A percentile compares a stretch with the other conserved stretches of the same genome.
Evolutionary conservation across 108 stramenopile genomes (phyloP).

Genomic region (Conticribra guillardii): DNA sequence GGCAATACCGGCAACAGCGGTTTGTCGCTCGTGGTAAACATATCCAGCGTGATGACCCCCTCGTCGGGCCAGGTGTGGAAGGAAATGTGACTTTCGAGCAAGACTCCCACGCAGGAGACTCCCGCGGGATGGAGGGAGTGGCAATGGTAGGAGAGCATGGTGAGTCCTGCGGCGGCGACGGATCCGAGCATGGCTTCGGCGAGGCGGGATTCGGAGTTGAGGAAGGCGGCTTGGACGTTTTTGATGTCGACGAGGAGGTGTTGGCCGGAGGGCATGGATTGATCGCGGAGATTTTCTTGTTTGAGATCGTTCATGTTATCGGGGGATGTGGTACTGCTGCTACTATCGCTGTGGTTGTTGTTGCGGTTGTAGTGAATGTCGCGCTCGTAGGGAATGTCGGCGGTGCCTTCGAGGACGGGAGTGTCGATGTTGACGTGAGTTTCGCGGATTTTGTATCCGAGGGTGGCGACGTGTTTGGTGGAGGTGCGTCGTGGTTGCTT

Average conservation of each 20-base stretch:
- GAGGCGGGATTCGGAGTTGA: slow-evolving; percentile 70
- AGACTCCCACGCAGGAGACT: slow-evolving; percentile 83
- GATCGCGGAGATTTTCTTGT: slow-evolving; percentile 19
- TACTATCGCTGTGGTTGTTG: not conserved
- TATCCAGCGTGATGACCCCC: slow-evolving; percentile 85
- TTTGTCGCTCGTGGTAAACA: slow-evolving; percentile 78
- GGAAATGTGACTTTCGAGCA: slow-evolving; percentile 82
- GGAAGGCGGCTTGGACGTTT: slow-evolving; percentile 74
- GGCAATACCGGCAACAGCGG: slow-evolving; percentile 71
- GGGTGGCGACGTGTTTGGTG: slow-evolving; percentile 44
- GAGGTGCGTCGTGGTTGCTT: slow-evolving; percentile 34
- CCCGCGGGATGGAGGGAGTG: slow-evolving; percentile 83
- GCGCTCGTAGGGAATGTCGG: slow-evolving; percentile 16
- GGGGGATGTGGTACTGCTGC: not conserved
- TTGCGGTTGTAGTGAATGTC: slow-evolving; percentile 21
- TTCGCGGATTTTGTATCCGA: slow-evolving; percentile 48
- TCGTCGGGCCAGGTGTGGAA: slow-evolving; percentile 93
- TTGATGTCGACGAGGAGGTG: slow-evolving; percentile 85
- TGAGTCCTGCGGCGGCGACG: slow-evolving; percentile 63
- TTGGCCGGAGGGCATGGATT: slow-evolving; percentile 67
- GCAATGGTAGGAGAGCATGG: slow-evolving; percentile 88
- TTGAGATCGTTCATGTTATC: slow-evolving; percentile 5
- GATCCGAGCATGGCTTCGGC: slow-evolving; percentile 75
- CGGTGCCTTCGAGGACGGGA: slow-evolving; percentile 45
- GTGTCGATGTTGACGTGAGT: slow-evolving; percentile 47